phyloP scores from a whole-genome alignment of 768 basidiomycete genomes.

The Naganishia randhawae region DNA sequence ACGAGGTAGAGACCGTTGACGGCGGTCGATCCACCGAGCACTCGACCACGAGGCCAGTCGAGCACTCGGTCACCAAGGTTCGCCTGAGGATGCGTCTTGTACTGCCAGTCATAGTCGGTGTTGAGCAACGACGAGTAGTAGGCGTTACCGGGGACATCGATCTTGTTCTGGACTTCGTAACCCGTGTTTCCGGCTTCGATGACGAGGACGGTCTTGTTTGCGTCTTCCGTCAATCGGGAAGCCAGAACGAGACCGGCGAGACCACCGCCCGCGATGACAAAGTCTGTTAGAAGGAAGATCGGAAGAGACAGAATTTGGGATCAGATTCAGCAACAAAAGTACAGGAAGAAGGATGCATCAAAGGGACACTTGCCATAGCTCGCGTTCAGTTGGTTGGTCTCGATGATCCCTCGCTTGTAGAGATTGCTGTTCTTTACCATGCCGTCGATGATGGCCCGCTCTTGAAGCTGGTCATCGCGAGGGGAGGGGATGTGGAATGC shows the following conservation, averaged over 20 bases:
- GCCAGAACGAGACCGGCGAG: constrained; percentile 57
- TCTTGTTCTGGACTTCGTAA: constrained; percentile 41
- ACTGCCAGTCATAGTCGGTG: constrained; percentile 60
- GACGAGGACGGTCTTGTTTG: constrained; percentile 54
- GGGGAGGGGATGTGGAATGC: constrained; percentile 19
- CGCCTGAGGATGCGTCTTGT: constrained; percentile 56
- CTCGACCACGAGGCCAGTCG: constrained; percentile 63
- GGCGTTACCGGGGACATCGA: constrained; percentile 46
- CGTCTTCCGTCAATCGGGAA: constrained; percentile 55
- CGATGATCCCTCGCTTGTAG: constrained; percentile 25
- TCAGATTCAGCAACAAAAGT: not conserved
- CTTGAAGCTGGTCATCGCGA: constrained; percentile 13
- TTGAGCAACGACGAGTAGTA: constrained; percentile 49
- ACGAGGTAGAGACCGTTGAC: constrained; percentile 69
- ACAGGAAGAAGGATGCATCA: not conserved
- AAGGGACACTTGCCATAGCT: constrained; percentile 24
- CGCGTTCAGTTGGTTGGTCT: not conserved
- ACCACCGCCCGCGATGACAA: constrained; percentile 58
- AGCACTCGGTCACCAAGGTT: constrained; percentile 54
- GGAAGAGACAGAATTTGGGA: no score
- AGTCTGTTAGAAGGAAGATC: constrained; percentile 50
- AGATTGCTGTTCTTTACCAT: constrained; percentile 11
- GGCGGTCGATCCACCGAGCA: constrained; percentile 66
- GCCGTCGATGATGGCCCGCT: constrained; percentile 17
- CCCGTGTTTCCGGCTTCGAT: constrained; percentile 50